phyloP scores from a whole-genome alignment of 2,329 filamentous ascomycete species.

The Madurella fahalii region DNA sequence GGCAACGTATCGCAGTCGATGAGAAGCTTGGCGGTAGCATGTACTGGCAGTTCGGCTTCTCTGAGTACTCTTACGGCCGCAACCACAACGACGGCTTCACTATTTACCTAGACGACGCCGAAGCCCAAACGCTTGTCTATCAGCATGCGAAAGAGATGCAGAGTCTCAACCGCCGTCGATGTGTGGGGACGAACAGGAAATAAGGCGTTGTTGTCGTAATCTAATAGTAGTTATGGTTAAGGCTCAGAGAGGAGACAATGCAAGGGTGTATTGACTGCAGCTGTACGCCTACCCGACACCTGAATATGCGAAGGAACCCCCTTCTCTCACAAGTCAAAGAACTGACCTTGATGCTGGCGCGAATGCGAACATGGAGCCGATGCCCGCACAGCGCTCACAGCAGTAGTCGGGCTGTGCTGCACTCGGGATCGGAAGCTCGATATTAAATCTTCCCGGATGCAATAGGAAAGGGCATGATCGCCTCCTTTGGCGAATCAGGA shows the following conservation, averaged over 20 bases:
- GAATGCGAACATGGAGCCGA: no score
- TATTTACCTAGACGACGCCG: constrained; percentile 49
- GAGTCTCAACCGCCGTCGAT: constrained; percentile 27
- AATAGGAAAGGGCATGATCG: not conserved
- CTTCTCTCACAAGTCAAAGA: no score
- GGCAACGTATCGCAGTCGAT: constrained; percentile 46
- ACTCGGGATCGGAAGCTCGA: not conserved
- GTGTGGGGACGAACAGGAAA: not conserved
- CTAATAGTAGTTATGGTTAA: not conserved
- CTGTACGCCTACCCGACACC: no score
- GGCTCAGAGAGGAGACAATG: no score
- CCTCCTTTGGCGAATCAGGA: not conserved
- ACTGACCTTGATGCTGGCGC: no score
- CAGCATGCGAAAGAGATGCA: constrained; percentile 41
- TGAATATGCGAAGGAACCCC: no score
- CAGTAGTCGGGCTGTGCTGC: not conserved
- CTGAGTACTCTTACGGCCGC: constrained; percentile 47
- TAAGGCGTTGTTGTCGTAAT: no score
- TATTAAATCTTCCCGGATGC: not conserved
- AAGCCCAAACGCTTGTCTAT: constrained; percentile 43
- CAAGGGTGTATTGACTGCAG: no score
- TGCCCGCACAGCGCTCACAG: no score
- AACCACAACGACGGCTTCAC: constrained; percentile 56
- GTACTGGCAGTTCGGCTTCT: constrained; percentile 55
- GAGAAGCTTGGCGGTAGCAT: constrained; percentile 47